These are phyloP conservation scores for Rhododendron simsii DNA, from an alignment of 148 eudicot species.

Conservation along the genomic window DNA sequence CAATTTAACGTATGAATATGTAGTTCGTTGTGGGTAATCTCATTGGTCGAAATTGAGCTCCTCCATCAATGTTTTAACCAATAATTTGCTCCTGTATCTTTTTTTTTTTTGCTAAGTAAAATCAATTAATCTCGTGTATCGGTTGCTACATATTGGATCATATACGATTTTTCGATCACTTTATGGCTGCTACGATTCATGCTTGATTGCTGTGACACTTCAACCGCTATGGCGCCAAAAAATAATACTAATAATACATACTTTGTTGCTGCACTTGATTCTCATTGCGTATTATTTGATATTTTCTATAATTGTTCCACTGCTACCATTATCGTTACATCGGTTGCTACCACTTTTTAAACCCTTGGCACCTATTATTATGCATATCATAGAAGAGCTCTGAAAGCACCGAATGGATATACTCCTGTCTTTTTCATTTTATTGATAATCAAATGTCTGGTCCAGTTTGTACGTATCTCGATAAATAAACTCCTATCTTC, in stretches of 20 bases:
- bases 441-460: too few species aligned
- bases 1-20: not conserved
- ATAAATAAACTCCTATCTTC: too few species aligned
- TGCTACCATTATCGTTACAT: not conserved
- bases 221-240: too few species aligned
- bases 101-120: too few species aligned
- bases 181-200: not conserved
- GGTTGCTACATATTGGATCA: not conserved
- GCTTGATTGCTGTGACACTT: not conserved
- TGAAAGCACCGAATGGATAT: not conserved
- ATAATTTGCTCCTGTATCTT: too few species aligned
- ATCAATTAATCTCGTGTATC: too few species aligned
- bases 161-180: not conserved
- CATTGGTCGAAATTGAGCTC: not conserved
- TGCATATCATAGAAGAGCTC: not conserved
- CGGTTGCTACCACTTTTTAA: not conserved
- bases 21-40: not conserved
- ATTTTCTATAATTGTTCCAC: not conserved
- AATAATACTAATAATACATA: too few species aligned
- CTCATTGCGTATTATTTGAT: too few species aligned
- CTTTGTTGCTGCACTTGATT: too few species aligned
- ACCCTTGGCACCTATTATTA: too few species aligned
- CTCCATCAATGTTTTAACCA: not conserved
- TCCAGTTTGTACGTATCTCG: too few species aligned
- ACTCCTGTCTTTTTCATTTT: too few species aligned